Percentiles rank a stretch among this genome's conserved stretches.
Conservation (phyloP, 108 stramenopile species). For the Aureococcus anophagefferens region DNA sequence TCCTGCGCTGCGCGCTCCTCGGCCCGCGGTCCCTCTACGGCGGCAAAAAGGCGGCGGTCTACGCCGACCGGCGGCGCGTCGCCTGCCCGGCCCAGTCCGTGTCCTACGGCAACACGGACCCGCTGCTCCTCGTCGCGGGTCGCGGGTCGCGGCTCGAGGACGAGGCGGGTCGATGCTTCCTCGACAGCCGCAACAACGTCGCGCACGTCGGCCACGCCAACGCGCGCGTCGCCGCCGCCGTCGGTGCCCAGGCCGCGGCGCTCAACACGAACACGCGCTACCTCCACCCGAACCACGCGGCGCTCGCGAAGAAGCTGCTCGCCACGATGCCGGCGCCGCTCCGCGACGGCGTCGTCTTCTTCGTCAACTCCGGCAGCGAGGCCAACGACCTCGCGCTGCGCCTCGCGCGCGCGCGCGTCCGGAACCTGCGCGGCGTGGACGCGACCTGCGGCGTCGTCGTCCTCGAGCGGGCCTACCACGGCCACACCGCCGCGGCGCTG, state of each 20-base stretch:
- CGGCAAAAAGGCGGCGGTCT: too few species aligned
- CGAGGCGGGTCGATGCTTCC: constrained; percentile 40
- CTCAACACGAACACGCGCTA: constrained; percentile 87
- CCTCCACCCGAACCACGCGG: constrained; percentile 67
- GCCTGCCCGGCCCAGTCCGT: constrained; percentile 12
- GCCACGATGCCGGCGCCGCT: constrained; percentile 23
- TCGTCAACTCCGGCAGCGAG: constrained; percentile 89
- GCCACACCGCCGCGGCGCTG: constrained; percentile 73
- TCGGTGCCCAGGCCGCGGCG: constrained; percentile 48
- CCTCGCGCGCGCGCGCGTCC: constrained; percentile 55
- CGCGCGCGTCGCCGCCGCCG: constrained; percentile 56
- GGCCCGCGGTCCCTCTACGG: too few species aligned
- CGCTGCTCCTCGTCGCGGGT: constrained; percentile 8
- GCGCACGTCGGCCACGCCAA: constrained; percentile 71
- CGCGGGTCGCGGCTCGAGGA: neutral
- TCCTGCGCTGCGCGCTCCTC: too few species aligned
- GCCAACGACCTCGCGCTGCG: constrained; percentile 94
- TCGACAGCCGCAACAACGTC: constrained; percentile 87
- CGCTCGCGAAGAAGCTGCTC: constrained; percentile 52
- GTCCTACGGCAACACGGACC: constrained; percentile 13
- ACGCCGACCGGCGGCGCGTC: neutral
- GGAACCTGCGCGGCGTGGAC: neutral
- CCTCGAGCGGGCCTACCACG: constrained; percentile 82
- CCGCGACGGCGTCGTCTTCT: constrained; percentile 56
- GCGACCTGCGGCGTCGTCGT: constrained; percentile 5